These are phyloP conservation scores for Aspergillus sp. DNA, from an alignment of 2,329 filamentous ascomycete species.

Conservation along the genomic window DNA sequence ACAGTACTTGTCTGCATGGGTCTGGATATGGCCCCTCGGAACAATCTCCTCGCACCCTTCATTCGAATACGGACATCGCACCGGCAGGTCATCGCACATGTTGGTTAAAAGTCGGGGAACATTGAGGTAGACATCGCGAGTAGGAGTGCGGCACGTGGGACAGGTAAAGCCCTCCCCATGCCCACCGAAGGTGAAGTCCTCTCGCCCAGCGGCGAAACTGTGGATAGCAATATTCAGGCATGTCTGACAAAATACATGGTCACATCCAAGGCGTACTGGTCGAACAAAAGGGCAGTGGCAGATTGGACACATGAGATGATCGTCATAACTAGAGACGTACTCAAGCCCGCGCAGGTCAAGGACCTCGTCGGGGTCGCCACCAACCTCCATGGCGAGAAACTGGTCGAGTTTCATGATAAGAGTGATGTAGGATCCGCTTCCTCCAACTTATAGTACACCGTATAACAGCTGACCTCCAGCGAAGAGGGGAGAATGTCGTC, in stretches of 20 bases:
- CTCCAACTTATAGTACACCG: neutral
- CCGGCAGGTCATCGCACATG: conserved; percentile 62
- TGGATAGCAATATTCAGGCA: conserved; percentile 55
- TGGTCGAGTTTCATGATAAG: conserved; percentile 33
- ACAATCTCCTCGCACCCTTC: conserved; percentile 56
- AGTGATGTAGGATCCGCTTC: neutral
- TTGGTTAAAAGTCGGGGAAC: conserved; percentile 59
- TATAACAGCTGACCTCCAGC: neutral
- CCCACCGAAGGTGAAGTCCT: conserved; percentile 26
- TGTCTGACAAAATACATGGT: conserved; percentile 63
- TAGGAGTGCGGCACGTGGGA: conserved; percentile 57
- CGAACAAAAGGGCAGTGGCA: conserved; percentile 63
- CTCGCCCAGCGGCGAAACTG: conserved; percentile 29
- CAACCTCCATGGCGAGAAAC: conserved; percentile 30
- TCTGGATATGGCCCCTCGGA: conserved; percentile 57
- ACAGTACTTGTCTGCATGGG: conserved; percentile 63
- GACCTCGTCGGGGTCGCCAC: conserved; percentile 27
- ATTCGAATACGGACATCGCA: conserved; percentile 57
- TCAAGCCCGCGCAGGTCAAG: conserved; percentile 60
- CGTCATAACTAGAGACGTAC: conserved; percentile 56
- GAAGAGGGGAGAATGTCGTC: conserved; percentile 2
- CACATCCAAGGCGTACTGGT: conserved; percentile 59
- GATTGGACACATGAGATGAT: conserved; percentile 64
- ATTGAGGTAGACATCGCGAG: conserved; percentile 36
- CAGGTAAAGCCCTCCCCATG: conserved; percentile 46